These are phyloP conservation scores for Rhodotorula sp. DNA, from an alignment of 1,284 basidiomycete species.

Conservation along the genomic window DNA sequence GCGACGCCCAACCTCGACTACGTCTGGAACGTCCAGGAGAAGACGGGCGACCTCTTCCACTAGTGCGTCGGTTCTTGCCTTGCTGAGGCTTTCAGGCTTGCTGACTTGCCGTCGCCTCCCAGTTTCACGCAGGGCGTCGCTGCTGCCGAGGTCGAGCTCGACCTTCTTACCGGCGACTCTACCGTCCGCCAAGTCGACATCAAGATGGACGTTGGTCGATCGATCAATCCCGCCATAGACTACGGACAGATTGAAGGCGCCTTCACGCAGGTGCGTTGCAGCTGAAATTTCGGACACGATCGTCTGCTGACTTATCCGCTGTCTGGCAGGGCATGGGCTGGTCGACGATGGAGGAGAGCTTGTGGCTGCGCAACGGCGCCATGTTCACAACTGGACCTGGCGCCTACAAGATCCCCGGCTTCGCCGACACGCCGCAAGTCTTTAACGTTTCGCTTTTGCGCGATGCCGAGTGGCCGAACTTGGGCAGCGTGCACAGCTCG, in stretches of 20 bases:
- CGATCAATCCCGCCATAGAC: conserved; percentile 50
- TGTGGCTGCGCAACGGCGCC: conserved; percentile 48
- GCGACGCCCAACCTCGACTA: conserved; percentile 49
- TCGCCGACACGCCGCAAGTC: conserved; percentile 48
- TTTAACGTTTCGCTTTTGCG: conserved; percentile 48
- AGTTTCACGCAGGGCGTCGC: conserved; percentile 43
- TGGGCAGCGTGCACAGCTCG: conserved; percentile 43
- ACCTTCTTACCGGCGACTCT: conserved; percentile 49
- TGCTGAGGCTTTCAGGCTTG: neutral
- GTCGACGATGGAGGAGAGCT: conserved; percentile 48
- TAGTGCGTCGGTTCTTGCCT: conserved; percentile 2
- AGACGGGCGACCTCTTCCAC: conserved; percentile 45
- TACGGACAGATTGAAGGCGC: conserved; percentile 49
- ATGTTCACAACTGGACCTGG: conserved; percentile 49
- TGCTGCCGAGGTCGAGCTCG: conserved; percentile 49
- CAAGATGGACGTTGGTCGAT: conserved; percentile 49
- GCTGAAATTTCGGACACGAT: too few relatives aligned
- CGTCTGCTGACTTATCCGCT: too few relatives aligned
- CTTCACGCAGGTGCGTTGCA: neutral
- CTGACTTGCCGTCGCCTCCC: conserved; percentile 10
- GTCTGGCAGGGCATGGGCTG: conserved; percentile 44
- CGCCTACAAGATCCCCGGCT: conserved; percentile 46
- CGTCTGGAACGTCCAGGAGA: conserved; percentile 43
- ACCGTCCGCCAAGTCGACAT: conserved; percentile 44
- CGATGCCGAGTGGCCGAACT: conserved; percentile 43